Percentiles rank a stretch among this genome's conserved stretches.
Conservation (phyloP, 208 protist genomes). For the Leishmania arabica region DNA sequence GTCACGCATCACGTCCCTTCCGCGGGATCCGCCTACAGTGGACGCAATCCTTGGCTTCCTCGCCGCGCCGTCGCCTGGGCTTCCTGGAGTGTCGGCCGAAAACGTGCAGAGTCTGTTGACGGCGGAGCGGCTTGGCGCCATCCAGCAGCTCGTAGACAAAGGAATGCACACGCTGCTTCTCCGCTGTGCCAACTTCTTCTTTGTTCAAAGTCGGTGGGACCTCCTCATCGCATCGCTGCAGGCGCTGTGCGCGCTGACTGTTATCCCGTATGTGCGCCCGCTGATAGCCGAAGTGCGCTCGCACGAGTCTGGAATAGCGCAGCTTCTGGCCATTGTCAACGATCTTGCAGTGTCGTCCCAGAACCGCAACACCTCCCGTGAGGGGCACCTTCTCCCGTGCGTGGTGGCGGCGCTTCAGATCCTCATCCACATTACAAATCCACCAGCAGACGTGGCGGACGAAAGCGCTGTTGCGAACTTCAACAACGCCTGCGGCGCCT, state of each 20-base stretch:
- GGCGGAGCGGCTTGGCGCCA: constrained; percentile 50
- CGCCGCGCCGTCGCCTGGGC: constrained; percentile 42
- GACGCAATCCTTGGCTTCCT: constrained; percentile 76
- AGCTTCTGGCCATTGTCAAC: constrained; percentile 77
- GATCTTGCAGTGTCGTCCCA: constrained; percentile 65
- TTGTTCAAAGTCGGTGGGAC: constrained; percentile 79
- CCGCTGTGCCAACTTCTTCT: constrained; percentile 78
- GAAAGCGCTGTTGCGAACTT: constrained; percentile 65
- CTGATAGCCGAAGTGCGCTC: constrained; percentile 66
- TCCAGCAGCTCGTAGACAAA: constrained; percentile 65
- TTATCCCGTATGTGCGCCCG: constrained; percentile 72
- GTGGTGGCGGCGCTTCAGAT: constrained; percentile 73
- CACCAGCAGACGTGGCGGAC: constrained; percentile 67
- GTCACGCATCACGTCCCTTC: constrained; percentile 62
- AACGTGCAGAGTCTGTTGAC: constrained; percentile 82
- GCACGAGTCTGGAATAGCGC: constrained; percentile 73
- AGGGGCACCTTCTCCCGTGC: constrained; percentile 75
- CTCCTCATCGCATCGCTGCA: constrained; percentile 73
- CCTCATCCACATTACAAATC: constrained; percentile 69
- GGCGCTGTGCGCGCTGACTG: constrained; percentile 70
- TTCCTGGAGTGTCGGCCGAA: constrained; percentile 72
- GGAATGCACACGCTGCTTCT: constrained; percentile 73
- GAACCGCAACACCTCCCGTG: constrained; percentile 65
- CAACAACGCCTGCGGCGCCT: constrained; percentile 66
- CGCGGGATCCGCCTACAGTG: constrained; percentile 66